A percentile compares a stretch with the other conserved stretches of the same genome.
These are phyloP conservation scores for Naegleria fowleri DNA, from an alignment of 208 protist species.

Conservation along the genomic window DNA sequence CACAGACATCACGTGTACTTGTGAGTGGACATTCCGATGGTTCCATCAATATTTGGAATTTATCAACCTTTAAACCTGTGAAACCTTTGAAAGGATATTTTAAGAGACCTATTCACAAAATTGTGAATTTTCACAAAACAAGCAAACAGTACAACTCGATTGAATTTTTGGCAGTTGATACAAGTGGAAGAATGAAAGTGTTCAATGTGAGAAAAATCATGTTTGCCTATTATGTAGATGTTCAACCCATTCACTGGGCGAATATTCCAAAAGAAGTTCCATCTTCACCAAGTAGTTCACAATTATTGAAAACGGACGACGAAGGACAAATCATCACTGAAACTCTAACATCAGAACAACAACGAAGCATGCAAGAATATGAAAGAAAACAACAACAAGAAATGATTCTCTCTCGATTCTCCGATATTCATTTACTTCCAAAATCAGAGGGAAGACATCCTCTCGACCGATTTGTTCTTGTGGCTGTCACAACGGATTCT, in stretches of 20 bases:
- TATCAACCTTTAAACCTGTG: neutral
- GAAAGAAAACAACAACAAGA: neutral
- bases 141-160: neutral
- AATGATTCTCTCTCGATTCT: neutral
- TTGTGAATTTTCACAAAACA: neutral
- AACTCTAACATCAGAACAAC: neutral
- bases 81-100: constrained; percentile 6
- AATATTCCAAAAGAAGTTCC: neutral
- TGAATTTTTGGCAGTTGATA: constrained; percentile 7
- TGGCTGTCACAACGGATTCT: neutral
- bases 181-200: neutral
- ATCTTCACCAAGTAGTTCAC: neutral
- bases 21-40: neutral
- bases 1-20: neutral
- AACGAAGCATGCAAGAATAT: neutral
- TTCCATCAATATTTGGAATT: neutral
- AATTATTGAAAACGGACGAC: neutral
- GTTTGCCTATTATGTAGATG: neutral
- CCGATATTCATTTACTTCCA: neutral
- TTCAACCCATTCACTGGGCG: neutral
- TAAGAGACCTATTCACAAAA: neutral
- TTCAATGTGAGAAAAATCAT: constrained; percentile 7
- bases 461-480: neutral
- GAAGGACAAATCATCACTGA: too few species aligned
- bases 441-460: neutral